phyloP scores from a whole-genome alignment of 2,329 filamentous ascomycete species.

The Claviceps paspali region DNA sequence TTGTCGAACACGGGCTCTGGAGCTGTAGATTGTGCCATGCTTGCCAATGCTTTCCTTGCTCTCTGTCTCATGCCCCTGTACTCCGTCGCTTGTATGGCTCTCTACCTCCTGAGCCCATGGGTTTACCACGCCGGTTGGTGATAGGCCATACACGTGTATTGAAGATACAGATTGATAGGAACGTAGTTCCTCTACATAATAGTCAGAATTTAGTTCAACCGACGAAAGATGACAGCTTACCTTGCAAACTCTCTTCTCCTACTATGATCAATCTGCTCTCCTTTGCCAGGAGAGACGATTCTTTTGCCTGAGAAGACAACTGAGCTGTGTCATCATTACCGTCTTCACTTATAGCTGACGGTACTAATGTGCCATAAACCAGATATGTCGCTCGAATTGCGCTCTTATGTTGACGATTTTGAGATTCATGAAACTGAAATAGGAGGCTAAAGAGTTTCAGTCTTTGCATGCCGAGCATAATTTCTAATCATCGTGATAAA shows the following conservation, averaged over 20 bases:
- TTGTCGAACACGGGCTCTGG: constrained; percentile 3
- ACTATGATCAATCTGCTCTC: constrained; percentile 45
- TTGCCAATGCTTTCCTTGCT: not conserved
- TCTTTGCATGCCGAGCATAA: not conserved
- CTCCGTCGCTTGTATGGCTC: not conserved
- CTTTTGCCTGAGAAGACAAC: constrained; percentile 22
- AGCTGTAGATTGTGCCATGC: constrained; percentile 4
- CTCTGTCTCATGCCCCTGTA: not conserved
- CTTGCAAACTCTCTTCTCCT: constrained; percentile 56
- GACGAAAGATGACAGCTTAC: constrained; percentile 23
- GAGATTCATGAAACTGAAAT: constrained; percentile 68
- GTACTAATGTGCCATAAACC: constrained; percentile 44
- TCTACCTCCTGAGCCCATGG: not conserved
- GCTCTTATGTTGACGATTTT: constrained; percentile 67
- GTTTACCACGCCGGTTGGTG: not conserved
- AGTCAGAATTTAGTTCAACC: constrained; percentile 1
- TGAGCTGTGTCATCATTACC: constrained; percentile 50
- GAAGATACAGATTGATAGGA: constrained; percentile 60
- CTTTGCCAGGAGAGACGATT: not conserved
- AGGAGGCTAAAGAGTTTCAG: constrained; percentile 49
- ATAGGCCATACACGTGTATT: constrained; percentile 74
- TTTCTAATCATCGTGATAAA: not conserved
- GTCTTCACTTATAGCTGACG: not conserved
- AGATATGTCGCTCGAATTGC: constrained; percentile 89
- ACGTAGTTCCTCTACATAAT: constrained; percentile 41